A percentile compares a stretch with the other conserved stretches of the same genome.
phyloP scores from a whole-genome alignment of 768 basidiomycete species.

The Favolaschia claudopus region DNA sequence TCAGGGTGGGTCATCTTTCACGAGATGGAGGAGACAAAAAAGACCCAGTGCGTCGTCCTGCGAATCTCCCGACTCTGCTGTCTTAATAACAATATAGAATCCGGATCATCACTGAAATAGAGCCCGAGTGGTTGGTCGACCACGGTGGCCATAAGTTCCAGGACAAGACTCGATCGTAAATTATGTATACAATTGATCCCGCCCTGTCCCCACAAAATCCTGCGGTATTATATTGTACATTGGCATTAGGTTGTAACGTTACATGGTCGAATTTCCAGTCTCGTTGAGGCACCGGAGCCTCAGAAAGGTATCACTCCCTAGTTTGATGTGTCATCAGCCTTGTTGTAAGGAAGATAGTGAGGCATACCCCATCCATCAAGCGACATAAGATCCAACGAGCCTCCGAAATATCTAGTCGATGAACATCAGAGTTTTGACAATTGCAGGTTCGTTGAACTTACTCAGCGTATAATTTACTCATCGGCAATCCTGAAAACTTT shows the following conservation, averaged over 20 bases:
- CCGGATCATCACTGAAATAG: slow-evolving; percentile 91
- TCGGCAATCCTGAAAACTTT: slow-evolving; percentile 53
- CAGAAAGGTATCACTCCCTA: slow-evolving; percentile 48
- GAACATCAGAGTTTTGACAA: slow-evolving; percentile 3
- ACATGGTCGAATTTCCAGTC: slow-evolving; percentile 60
- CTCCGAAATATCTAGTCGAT: slow-evolving; percentile 79
- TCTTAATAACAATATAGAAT: slow-evolving; percentile 62
- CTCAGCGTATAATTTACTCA: slow-evolving; percentile 79
- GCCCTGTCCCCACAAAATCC: slow-evolving; percentile 2
- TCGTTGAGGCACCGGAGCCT: slow-evolving; percentile 61
- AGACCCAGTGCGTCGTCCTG: slow-evolving; percentile 75
- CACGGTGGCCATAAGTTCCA: slow-evolving; percentile 25
- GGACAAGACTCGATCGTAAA: not conserved
- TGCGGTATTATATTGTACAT: not conserved
- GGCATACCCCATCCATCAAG: slow-evolving; percentile 83
- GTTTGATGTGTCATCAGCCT: slow-evolving; percentile 40
- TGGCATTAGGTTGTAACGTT: not conserved
- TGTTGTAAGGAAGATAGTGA: not conserved
- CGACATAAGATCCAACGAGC: slow-evolving; percentile 81
- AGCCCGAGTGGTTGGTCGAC: slow-evolving; percentile 82
- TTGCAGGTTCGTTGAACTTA: slow-evolving; percentile 30
- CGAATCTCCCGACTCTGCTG: not conserved
- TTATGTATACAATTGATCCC: too few species aligned
- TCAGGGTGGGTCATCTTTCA: slow-evolving; percentile 96
- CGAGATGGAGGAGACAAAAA: slow-evolving; percentile 96